Conservation (phyloP, 495 filamentous ascomycete species). For the Aspergillus taichungensis region DNA sequence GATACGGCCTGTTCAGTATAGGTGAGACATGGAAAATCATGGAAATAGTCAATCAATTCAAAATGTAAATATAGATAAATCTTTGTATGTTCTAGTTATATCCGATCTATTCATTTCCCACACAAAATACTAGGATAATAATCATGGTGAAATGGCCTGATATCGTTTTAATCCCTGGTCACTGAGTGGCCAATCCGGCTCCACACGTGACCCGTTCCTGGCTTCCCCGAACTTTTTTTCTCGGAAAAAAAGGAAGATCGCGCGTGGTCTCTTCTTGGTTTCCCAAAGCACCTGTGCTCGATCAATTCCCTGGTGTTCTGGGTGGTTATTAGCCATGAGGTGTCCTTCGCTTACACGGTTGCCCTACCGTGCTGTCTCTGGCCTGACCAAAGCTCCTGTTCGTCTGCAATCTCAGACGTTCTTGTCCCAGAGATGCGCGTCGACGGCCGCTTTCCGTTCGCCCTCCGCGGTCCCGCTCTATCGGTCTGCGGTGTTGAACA, state of each 20-base stretch:
- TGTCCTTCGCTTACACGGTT: constrained; percentile 38
- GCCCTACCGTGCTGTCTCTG: constrained; percentile 34
- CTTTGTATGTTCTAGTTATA: not conserved
- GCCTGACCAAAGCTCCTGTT: constrained; percentile 30
- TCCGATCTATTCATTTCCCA: too few relatives aligned
- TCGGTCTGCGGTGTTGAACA: constrained; percentile 27
- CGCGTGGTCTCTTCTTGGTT: constrained; percentile 2
- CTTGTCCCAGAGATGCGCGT: constrained; percentile 29
- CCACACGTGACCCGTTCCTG: constrained; percentile 39
- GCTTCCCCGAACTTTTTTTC: constrained; percentile 42
- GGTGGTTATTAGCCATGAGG: constrained; percentile 33
- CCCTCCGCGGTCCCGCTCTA: constrained; percentile 31
- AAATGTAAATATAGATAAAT: not conserved
- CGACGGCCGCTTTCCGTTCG: constrained; percentile 34
- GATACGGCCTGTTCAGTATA: not conserved
- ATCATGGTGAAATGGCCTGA: not conserved
- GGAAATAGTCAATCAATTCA: not conserved
- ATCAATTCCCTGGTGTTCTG: constrained; percentile 18
- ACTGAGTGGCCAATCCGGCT: constrained; percentile 2
- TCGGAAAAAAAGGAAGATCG: constrained; percentile 19
- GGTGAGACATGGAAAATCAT: not conserved
- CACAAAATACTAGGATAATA: too few relatives aligned
- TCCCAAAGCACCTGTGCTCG: constrained; percentile 17
- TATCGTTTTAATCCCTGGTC: too few relatives aligned
- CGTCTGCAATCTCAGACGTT: constrained; percentile 33